These are phyloP conservation scores for Crucibulum laeve DNA, from an alignment of 768 basidiomycete species.

Conservation along the genomic window DNA sequence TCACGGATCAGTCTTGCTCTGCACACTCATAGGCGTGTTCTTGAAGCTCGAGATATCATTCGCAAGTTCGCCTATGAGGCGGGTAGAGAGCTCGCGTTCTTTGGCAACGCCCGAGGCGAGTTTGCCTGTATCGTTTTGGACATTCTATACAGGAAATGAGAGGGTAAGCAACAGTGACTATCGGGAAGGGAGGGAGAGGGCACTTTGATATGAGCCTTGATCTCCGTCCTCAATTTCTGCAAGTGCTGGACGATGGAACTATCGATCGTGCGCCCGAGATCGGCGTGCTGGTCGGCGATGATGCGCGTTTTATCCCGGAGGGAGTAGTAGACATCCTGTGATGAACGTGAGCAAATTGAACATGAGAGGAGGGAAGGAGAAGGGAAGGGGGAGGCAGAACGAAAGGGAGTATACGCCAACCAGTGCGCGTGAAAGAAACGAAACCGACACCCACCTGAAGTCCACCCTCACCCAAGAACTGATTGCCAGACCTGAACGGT, in stretches of 20 bases:
- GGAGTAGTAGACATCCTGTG: constrained; percentile 84
- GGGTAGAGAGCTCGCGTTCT: constrained; percentile 86
- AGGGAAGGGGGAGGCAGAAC: not conserved
- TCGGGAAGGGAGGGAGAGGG: not conserved
- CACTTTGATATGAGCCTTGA: constrained; percentile 97
- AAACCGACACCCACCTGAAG: constrained; percentile 55
- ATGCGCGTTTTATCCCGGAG: constrained; percentile 90
- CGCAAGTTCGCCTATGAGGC: constrained; percentile 82
- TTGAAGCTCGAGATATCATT: constrained; percentile 87
- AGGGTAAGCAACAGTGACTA: not conserved
- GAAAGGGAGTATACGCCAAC: not conserved
- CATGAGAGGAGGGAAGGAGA: not conserved
- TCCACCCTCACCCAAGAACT: constrained; percentile 97
- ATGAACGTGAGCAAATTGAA: not conserved
- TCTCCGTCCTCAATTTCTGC: constrained; percentile 89
- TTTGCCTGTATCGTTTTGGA: constrained; percentile 95
- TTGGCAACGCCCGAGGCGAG: constrained; percentile 88
- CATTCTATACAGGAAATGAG: constrained; percentile 46
- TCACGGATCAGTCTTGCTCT: constrained; percentile 78
- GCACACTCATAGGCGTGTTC: constrained; percentile 89
- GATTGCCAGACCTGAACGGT: constrained; percentile 91
- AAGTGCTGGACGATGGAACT: constrained; percentile 97
- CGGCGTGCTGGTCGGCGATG: constrained; percentile 95
- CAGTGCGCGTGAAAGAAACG: not conserved
- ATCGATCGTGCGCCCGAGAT: constrained; percentile 93